A percentile compares a stretch with the other conserved stretches of the same genome.
These are phyloP conservation scores for Ustilago curta DNA, from an alignment of 1,284 basidiomycete species.

Conservation along the genomic window DNA sequence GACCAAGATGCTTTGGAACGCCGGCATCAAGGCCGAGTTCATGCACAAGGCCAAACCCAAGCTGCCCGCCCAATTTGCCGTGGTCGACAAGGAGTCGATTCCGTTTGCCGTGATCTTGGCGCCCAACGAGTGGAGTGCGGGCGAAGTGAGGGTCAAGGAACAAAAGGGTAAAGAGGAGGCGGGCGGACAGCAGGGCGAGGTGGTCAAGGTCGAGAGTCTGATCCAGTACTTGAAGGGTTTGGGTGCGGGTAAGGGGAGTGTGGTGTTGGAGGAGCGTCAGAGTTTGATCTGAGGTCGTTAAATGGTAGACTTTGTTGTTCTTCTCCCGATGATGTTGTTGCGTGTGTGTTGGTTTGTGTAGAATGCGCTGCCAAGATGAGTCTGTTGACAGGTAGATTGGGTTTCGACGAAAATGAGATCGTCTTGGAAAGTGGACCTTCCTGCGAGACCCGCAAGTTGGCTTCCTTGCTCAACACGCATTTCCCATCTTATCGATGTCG, in stretches of 20 bases:
- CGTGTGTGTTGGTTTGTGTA: too few species aligned
- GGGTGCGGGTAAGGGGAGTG: conserved; percentile 28
- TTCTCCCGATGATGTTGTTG: too few species aligned
- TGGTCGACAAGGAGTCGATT: conserved; percentile 90
- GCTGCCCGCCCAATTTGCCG: conserved; percentile 81
- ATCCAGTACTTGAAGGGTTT: conserved; percentile 75
- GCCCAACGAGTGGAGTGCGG: conserved; percentile 80
- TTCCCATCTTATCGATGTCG: too few species aligned
- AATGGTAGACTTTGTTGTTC: neutral
- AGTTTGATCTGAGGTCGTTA: conserved; percentile 24
- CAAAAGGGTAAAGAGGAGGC: conserved; percentile 79
- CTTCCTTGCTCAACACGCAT: too few species aligned
- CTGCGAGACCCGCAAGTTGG: too few species aligned
- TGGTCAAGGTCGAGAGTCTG: conserved; percentile 73
- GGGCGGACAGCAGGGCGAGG: conserved; percentile 76
- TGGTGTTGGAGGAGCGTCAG: conserved; percentile 23
- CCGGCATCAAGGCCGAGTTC: conserved; percentile 94
- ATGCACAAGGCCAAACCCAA: conserved; percentile 87
- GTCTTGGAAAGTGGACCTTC: too few species aligned
- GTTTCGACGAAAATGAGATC: too few species aligned
- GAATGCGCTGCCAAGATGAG: too few species aligned
- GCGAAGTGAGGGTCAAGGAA: conserved; percentile 85
- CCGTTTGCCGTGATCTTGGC: conserved; percentile 93
- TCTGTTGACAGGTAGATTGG: too few species aligned
- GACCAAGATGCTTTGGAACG: conserved; percentile 84